Conservation (phyloP, 2,329 filamentous ascomycete species). For the Parastagonospora nodorum region DNA sequence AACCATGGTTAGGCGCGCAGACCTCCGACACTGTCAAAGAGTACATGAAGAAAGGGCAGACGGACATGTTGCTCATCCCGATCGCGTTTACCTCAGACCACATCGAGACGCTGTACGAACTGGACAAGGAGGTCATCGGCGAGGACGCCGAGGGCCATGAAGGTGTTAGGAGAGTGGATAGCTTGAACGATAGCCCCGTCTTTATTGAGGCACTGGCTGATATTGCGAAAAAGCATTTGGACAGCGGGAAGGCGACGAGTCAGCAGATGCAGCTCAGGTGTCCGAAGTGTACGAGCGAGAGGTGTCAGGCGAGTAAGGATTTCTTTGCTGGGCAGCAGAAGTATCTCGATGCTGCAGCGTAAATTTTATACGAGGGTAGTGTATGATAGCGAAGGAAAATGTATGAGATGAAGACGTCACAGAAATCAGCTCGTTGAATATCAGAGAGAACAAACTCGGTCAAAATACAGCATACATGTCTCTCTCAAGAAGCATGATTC, state of each 20-base stretch:
- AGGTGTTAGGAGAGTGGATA: constrained; percentile 82
- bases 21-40: constrained; percentile 86
- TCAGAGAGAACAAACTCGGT: constrained; percentile 3
- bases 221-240: constrained; percentile 79
- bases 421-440: background rate
- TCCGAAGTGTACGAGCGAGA: constrained; percentile 89
- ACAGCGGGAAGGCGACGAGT: constrained; percentile 72
- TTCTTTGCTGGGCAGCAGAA: constrained; percentile 61
- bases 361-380: constrained; percentile 2
- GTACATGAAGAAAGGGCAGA: constrained; percentile 89
- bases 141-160: constrained; percentile 65
- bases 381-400: too few relatives aligned
- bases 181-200: constrained; percentile 84
- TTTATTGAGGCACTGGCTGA: constrained; percentile 92
- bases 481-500: constrained; percentile 12
- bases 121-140: constrained; percentile 93
- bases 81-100: constrained; percentile 99
- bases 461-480: constrained; percentile 7
- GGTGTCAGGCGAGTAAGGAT: constrained; percentile 77
- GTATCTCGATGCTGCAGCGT: constrained; percentile 14
- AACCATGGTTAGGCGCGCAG: constrained; percentile 93
- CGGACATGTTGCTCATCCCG: constrained; percentile 86
- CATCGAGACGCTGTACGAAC: constrained; percentile 93
- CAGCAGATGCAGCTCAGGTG: constrained; percentile 88
- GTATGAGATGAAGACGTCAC: background rate